Evolutionary conservation across 495 filamentous ascomycete genomes (phyloP).

Genomic region (Hypoxylon perforatum): DNA sequence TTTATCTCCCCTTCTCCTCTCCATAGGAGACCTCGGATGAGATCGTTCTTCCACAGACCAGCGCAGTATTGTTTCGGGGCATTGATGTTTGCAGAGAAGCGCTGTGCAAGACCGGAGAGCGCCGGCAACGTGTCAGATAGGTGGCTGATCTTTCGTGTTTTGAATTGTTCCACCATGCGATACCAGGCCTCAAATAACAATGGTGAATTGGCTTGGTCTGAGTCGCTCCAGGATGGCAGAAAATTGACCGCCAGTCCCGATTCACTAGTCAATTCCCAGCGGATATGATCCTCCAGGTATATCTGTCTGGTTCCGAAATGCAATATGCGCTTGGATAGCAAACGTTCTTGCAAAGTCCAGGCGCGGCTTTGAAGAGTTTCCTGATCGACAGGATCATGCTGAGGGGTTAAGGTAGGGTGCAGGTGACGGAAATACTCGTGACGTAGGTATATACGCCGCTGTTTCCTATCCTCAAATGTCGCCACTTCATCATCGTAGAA

Average conservation of each 20-base stretch:
- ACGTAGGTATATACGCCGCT: background rate
- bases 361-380: conserved; percentile 11
- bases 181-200: background rate
- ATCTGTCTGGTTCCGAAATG: background rate
- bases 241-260: too few species aligned
- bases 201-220: background rate
- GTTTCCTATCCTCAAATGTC: background rate
- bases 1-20: background rate
- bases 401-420: too few species aligned
- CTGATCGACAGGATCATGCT: background rate
- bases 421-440: too few species aligned
- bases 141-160: background rate
- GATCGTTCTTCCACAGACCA: background rate
- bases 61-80: background rate
- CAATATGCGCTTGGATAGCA: conserved; percentile 21
- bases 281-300: background rate
- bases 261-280: too few species aligned
- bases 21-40: background rate
- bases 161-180: background rate
- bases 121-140: background rate
- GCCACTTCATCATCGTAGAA: background rate
- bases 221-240: background rate
- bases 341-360: conserved; percentile 43
- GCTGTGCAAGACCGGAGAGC: background rate
- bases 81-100: background rate